These are phyloP conservation scores for Argentina anserina DNA, from an alignment of 306 rosid genomes.

Conservation along the genomic window DNA sequence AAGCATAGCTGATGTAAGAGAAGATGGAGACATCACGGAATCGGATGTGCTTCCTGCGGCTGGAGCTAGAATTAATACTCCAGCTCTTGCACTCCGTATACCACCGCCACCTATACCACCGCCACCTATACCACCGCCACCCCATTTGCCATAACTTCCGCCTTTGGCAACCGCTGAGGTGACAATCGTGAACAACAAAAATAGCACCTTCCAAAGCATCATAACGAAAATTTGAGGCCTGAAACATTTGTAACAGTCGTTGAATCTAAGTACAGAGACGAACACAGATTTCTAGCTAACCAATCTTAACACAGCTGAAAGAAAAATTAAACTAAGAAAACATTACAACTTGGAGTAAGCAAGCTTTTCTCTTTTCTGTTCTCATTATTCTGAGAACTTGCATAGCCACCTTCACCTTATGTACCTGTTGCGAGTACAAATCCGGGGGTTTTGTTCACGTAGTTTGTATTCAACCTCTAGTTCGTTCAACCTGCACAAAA, in stretches of 20 bases:
- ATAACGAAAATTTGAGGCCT: not conserved
- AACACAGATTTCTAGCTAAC: not conserved
- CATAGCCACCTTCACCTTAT: not conserved
- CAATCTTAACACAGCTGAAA: not conserved
- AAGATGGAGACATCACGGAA: not conserved
- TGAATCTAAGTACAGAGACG: not conserved
- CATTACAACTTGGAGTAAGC: too few species aligned
- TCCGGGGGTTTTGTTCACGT: too few species aligned
- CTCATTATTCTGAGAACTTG: not conserved
- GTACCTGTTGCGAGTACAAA: too few species aligned
- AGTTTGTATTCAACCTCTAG: too few species aligned
- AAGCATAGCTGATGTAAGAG: not conserved
- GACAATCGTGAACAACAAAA: not conserved
- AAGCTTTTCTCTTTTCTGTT: not conserved
- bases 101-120: not conserved
- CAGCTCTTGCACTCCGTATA: not conserved
- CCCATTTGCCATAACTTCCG: not conserved
- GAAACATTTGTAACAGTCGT: not conserved
- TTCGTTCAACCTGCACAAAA: too few species aligned
- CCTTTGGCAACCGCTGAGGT: not conserved
- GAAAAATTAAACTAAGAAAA: not conserved
- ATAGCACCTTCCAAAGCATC: not conserved
- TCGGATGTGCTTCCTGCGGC: not conserved
- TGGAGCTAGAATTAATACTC: not conserved
- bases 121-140: not conserved